Evolutionary conservation across 768 basidiomycete species (phyloP).

Genomic region (Auriscalpium orientale): DNA sequence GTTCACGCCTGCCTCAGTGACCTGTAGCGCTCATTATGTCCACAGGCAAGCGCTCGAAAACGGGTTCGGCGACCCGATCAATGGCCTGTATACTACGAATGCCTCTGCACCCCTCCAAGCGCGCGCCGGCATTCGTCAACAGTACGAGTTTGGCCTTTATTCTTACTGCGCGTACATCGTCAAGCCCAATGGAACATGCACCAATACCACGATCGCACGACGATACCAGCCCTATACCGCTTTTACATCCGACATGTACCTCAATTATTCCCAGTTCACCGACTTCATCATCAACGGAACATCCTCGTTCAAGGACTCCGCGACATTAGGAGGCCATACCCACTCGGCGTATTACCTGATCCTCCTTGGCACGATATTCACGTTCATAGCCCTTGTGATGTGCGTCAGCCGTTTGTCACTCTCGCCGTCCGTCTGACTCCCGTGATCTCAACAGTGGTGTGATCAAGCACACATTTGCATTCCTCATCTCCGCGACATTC

Average conservation of each 20-base stretch:
- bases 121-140: constrained; percentile 54
- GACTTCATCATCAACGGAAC: constrained; percentile 42
- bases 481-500: constrained; percentile 58
- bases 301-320: constrained; percentile 48
- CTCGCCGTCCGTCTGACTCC: neutral
- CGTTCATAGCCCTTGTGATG: constrained; percentile 60
- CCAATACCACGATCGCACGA: constrained; percentile 49
- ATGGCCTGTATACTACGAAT: constrained; percentile 60
- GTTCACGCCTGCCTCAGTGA: neutral
- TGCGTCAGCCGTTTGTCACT: constrained; percentile 28
- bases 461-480: constrained; percentile 54
- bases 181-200: constrained; percentile 51
- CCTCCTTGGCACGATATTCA: constrained; percentile 61
- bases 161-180: constrained; percentile 70
- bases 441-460: constrained; percentile 43
- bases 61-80: constrained; percentile 41
- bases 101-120: constrained; percentile 51
- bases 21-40: constrained; percentile 2
- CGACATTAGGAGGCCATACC: constrained; percentile 54
- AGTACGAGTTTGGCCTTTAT: constrained; percentile 78
- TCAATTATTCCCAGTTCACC: constrained; percentile 53
- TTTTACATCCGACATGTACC: constrained; percentile 59
- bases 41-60: constrained; percentile 40
- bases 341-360: constrained; percentile 71
- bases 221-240: constrained; percentile 59